Base-by-base conservation (phyloP, 1,284 basidiomycete genomes). In the Ganoderma sinense region DNA sequence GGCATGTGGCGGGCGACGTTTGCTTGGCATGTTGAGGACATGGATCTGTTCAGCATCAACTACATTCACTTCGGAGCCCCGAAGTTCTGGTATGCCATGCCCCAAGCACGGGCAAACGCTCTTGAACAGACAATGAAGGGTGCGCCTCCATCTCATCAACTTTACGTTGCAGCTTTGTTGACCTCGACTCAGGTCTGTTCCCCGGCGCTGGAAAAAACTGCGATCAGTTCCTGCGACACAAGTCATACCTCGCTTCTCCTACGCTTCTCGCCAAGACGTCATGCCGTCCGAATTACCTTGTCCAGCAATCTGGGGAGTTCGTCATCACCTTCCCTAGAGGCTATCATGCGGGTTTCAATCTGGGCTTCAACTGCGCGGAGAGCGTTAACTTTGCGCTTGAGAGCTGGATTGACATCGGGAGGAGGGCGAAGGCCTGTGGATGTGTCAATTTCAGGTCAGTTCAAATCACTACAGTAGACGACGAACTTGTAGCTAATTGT, bases 1-100 rank as follows among this genome's bases (percentile, higher is more conserved):
- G 97, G 97, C 74, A 98, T 98, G 96, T 99, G 97, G 97, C 88
- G 96, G 65, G 97, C 98, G 18, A 97, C 96, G 0, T 98, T 99
- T 81, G 96, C 97, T 0, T 99, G 98, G 98, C 97, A 99, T 76
- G 97, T 99, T 61, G 97, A 99, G 78, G 92, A 96, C 80, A 96
- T 96, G 95, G 97, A 99, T 79, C 87, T 99, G 3, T 98, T 97
- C 83, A 97, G 96, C 67, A 99, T 99, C 85, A 99, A 99, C 81
- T 99, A 98, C 79, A 97, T 99, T 71, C 97, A 99, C 81, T 99
- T 99, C 78, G 97, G 97, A 2, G 97, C 97, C 0, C 97, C 97
- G 0, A 99, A 94, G 76, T 92, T 95, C 79, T 99, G 98, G 97
- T 99, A 99, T 81, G 92, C 97, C 0, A 89, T 99, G 40, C 97